phyloP scores from a whole-genome alignment of 306 rosid species.

The Corylus heterophylla region DNA sequence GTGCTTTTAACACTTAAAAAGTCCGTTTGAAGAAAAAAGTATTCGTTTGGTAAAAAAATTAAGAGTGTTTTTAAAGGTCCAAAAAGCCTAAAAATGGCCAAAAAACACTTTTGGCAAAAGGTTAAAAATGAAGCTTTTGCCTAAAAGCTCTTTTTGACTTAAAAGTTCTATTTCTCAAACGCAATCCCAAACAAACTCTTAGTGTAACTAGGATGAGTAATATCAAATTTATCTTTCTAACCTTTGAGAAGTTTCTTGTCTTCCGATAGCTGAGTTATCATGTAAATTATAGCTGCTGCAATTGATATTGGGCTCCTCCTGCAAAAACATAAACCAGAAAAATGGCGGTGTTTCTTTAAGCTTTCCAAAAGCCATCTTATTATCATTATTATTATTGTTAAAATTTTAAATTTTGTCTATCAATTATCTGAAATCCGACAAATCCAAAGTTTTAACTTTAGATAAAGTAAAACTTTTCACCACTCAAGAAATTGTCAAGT shows the following conservation, averaged over 20 bases:
- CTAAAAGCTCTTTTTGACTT: no score
- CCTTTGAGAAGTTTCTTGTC: slow-evolving; percentile 93
- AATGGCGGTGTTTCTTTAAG: neutral
- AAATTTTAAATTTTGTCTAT: neutral
- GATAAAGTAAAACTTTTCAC: neutral
- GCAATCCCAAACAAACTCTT: no score
- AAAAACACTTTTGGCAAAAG: no score
- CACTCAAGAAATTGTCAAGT: neutral
- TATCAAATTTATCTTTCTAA: slow-evolving; percentile 19
- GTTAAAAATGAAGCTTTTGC: no score
- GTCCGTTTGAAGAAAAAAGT: no score
- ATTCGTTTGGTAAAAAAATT: no score
- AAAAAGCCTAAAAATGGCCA: no score
- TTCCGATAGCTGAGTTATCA: slow-evolving; percentile 85
- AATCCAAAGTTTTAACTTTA: neutral
- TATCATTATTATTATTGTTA: neutral
- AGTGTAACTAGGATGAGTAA: slow-evolving; percentile 2
- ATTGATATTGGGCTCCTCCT: slow-evolving; percentile 99
- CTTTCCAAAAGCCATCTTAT: neutral
- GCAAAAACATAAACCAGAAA: slow-evolving; percentile 8
- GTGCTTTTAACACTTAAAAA: no score
- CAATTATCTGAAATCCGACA: neutral
- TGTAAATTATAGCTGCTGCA: slow-evolving; percentile 91
- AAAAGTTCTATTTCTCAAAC: no score
- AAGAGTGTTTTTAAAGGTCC: no score